Evolutionary conservation across 805 yeast species (phyloP), one percentile per base, ranked within the genome.

Genomic region (Kodamaea hsintzibuensis): DNA sequence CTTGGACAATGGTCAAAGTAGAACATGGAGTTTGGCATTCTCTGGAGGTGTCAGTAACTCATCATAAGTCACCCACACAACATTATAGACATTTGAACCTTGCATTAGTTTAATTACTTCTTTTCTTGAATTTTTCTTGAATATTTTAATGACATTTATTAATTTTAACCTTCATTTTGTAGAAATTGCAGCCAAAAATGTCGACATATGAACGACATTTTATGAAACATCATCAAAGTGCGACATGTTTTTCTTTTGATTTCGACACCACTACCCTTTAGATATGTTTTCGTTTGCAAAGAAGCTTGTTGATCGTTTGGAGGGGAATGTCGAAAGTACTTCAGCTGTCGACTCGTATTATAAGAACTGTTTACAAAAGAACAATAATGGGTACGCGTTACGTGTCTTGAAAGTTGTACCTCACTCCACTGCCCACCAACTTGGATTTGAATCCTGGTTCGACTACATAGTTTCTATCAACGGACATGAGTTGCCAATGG

Each of bases 381-480:
- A 75, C 60, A 76, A 76, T 57, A 68, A 70, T 42, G 80, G 80
- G 1, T 69, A 73, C 55, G 80, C 68, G 3, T 68, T 76, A 50
- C 62, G 80, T 25, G 73, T 76, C 35, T 55, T 66, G 47, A 63
- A 63, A n/a, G 78, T 76, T 16, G 65, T 57, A 7, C 78, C 79
- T 9, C 73, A 71, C 25, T 73, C 78, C 4, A 18, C 56, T 10
- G 79, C 73, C 0, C 70, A 69, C 44, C 55, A 56, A 30, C 54
- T 60, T 1, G 78, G 77, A 2, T 67, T 95, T 27, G 96, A 91
- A 69, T 78, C 95, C 8, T 88, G 90, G 83, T 95, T 93, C 64
- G 99, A 93, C 67, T 93, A 80, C 66, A 83, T 93, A 37, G 79
- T 91, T n/a, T 87, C 88, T 1, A 74, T 91, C 53, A 89, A 93